These are phyloP conservation scores for Backusella tuberculispora DNA, from an alignment of 192 early-diverging fungal genomes.

Conservation along the genomic window DNA sequence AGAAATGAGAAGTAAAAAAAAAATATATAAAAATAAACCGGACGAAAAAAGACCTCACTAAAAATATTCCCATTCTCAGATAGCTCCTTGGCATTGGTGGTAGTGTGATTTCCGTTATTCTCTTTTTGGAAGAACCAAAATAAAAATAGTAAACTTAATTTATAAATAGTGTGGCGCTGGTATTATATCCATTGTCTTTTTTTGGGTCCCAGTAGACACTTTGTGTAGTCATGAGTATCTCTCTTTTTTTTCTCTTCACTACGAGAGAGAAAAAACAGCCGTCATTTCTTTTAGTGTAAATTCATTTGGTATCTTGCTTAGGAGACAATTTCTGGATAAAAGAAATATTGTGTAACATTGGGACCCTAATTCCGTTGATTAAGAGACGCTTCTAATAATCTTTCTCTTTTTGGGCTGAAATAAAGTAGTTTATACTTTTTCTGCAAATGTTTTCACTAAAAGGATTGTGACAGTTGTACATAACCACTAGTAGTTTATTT, in stretches of 20 bases:
- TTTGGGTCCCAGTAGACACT: not conserved
- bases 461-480: not conserved
- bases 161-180: slow-evolving; percentile 13
- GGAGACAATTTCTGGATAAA: not conserved
- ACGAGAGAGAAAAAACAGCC: not conserved
- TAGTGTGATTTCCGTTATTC: slow-evolving; percentile 11
- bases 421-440: not conserved
- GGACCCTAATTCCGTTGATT: not conserved
- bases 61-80: slow-evolving; percentile 14
- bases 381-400: not conserved
- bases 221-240: not conserved
- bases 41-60: not conserved
- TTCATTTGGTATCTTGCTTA: not conserved
- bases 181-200: not conserved
- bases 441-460: not conserved
- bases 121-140: not conserved
- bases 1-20: not conserved
- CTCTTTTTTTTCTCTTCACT: not conserved
- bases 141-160: not conserved
- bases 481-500: not conserved
- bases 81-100: slow-evolving; percentile 16
- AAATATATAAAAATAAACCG: not conserved
- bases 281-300: not conserved
- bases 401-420: not conserved
- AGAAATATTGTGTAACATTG: not conserved